Conservation (phyloP, 2,329 filamentous ascomycete genomes). For the Diaporthe citri region DNA sequence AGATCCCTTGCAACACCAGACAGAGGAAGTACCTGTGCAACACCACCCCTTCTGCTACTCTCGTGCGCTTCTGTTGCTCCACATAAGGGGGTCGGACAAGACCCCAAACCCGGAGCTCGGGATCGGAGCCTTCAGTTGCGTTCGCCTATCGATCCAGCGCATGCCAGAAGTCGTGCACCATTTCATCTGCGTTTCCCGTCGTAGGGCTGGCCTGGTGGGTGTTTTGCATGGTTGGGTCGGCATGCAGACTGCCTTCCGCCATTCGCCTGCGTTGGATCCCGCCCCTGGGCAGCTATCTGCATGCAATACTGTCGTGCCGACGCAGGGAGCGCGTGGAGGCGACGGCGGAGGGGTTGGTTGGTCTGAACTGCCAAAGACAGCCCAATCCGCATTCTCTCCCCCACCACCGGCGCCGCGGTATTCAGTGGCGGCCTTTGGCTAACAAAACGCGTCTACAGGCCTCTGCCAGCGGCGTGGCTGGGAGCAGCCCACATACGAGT, state of each 20-base stretch:
- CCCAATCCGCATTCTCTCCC: constrained; percentile 35
- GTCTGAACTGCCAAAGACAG: constrained; percentile 5
- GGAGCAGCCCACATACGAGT: constrained; percentile 91
- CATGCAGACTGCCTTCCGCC: constrained; percentile 50
- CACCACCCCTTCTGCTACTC: constrained; percentile 25
- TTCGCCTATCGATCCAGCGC: constrained; percentile 20
- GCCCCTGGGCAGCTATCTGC: constrained; percentile 34
- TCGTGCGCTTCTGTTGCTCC: constrained; percentile 32
- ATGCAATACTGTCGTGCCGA: constrained; percentile 28
- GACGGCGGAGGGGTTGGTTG: constrained; percentile 20
- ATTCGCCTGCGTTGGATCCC: constrained; percentile 37
- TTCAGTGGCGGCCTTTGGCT: constrained; percentile 27
- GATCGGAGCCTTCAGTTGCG: constrained; percentile 19
- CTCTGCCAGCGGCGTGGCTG: constrained; percentile 95
- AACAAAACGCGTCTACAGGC: constrained; percentile 66
- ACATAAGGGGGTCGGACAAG: constrained; percentile 18
- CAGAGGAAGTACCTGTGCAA: constrained; percentile 26
- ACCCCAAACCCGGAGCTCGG: constrained; percentile 15
- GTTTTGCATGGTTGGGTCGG: constrained; percentile 50
- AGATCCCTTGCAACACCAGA: constrained; percentile 34
- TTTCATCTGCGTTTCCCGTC: constrained; percentile 27
- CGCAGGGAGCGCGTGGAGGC: constrained; percentile 22
- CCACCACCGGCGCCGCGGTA: constrained; percentile 37
- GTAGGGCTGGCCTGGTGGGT: constrained; percentile 47
- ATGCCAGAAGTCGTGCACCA: constrained; percentile 16